Evolutionary conservation across 441 rosid species (phyloP).

Genomic region (Rhodomyrtus psidioides): DNA sequence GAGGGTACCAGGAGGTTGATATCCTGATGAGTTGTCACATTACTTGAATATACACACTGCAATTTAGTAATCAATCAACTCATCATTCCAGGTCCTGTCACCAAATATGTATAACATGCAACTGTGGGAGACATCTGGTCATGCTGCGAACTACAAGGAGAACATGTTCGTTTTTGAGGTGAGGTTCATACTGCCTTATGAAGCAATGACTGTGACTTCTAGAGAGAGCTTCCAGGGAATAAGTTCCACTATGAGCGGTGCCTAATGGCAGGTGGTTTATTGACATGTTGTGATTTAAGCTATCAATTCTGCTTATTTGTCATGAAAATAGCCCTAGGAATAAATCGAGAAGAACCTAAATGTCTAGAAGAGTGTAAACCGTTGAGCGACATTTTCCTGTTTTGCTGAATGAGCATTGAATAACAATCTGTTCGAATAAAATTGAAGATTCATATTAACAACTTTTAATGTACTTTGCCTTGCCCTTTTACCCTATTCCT

Average conservation of each 20-base stretch:
- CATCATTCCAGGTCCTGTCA: constrained; percentile 63
- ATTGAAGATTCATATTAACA: background rate
- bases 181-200: constrained; percentile 12
- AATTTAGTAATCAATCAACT: constrained; percentile 2
- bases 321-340: background rate
- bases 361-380: background rate
- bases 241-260: background rate
- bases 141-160: constrained; percentile 94
- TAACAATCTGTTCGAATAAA: background rate
- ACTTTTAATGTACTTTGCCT: background rate
- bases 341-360: background rate
- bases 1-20: constrained; percentile 92
- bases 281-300: background rate
- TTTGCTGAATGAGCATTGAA: background rate
- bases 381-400: background rate
- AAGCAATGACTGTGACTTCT: constrained; percentile 1
- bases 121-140: constrained; percentile 99
- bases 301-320: background rate
- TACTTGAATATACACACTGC: background rate
- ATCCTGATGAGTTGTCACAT: constrained; percentile 2
- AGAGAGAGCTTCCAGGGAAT: background rate
- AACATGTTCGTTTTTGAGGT: constrained; percentile 96
- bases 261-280: background rate
- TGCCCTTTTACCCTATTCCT: background rate
- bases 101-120: constrained; percentile 95